phyloP scores from a whole-genome alignment of 129 eudicot genomes.

The Flaveria sonorensis region DNA sequence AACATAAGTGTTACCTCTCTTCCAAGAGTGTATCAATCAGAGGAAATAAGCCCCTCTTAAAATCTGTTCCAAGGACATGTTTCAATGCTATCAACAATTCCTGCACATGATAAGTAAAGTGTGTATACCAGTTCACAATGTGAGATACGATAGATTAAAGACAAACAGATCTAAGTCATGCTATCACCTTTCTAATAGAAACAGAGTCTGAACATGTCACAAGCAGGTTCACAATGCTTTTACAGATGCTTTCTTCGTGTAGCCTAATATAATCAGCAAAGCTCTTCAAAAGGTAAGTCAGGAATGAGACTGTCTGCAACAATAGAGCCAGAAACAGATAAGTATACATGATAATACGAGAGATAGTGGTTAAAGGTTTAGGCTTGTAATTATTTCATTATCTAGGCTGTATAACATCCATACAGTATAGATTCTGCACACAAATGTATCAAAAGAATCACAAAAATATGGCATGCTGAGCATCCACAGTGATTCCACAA shows the following conservation, averaged over 20 bases:
- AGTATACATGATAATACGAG: conserved; percentile 1
- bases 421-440: not conserved
- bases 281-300: conserved; percentile 94
- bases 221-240: conserved; percentile 95
- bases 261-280: conserved; percentile 92
- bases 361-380: conserved; percentile 12
- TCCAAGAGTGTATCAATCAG: conserved; percentile 89
- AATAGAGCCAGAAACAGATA: conserved; percentile 22
- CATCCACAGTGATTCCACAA: conserved; percentile 14
- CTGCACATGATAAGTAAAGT: conserved; percentile 46
- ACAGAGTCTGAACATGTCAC: conserved; percentile 99
- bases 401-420: conserved; percentile 14
- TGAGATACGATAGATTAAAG: not conserved
- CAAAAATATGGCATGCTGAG: not conserved
- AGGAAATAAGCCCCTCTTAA: conserved; percentile 95
- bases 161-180: conserved; percentile 9
- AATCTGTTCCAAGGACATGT: conserved; percentile 96
- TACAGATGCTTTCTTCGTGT: conserved; percentile 97
- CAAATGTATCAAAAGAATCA: conserved; percentile 4
- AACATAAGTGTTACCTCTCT: conserved; percentile 65
- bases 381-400: not conserved
- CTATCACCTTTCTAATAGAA: conserved; percentile 81
- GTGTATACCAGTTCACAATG: conserved; percentile 20
- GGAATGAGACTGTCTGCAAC: conserved; percentile 93
- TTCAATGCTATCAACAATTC: conserved; percentile 93